Percentiles rank a stretch among this genome's conserved stretches.
Evolutionary conservation across 768 basidiomycete species (phyloP).

Genomic region (Roridomyces roridus): DNA sequence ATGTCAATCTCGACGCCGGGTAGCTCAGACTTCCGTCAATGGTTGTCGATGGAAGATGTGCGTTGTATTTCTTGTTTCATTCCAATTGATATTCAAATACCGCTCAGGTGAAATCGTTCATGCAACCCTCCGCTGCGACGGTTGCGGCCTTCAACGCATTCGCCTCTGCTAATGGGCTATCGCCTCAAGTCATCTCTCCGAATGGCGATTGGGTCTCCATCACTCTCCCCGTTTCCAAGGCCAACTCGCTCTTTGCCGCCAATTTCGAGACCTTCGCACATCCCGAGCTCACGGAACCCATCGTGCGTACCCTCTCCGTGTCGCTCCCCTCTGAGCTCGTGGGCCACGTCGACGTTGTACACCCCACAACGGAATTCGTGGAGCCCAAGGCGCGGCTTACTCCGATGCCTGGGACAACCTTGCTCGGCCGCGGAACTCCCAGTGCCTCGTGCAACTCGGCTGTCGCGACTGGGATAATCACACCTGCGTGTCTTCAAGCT

Average conservation of each 20-base stretch:
- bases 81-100: neutral
- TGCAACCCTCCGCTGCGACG: neutral
- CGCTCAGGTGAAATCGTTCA: constrained; percentile 9
- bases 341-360: neutral
- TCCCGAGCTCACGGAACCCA: neutral
- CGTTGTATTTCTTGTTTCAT: neutral
- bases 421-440: neutral
- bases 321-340: constrained; percentile 9
- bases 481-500: neutral
- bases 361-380: neutral
- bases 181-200: neutral
- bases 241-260: neutral
- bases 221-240: constrained; percentile 7
- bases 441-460: neutral
- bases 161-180: constrained; percentile 2
- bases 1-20: neutral
- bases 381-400: neutral
- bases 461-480: neutral
- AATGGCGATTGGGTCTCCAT: constrained; percentile 3
- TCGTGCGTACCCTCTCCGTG: constrained; percentile 7
- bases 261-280: constrained; percentile 5
- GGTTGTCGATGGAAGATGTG: constrained; percentile 2
- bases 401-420: neutral
- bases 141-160: constrained; percentile 5
- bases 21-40: neutral